Evolutionary conservation across 2,329 filamentous ascomycete genomes (phyloP), one percentile per base, ranked within the genome.

Genomic region (Arthrobotrys musiformis): DNA sequence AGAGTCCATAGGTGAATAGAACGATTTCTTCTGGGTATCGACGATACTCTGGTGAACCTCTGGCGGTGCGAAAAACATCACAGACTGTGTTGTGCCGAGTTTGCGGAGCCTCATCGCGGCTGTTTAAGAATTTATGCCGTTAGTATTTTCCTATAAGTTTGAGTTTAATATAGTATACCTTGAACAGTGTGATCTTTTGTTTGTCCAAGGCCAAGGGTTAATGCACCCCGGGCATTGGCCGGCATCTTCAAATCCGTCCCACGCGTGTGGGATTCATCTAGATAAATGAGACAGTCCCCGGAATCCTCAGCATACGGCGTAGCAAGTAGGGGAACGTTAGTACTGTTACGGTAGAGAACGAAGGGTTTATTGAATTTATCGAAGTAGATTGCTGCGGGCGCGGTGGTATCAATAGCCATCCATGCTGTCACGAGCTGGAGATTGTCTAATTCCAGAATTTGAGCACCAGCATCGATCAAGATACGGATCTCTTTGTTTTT

Each of bases 171-270:
- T 35, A 37, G 74, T 84, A 81, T 83, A 89, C 89, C 90, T 86
- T 93, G 91, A 0, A 90, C 88, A 0, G 93, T 81, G 13, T 86
- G 84, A 75, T 94, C 92, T 77, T 93, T 94, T 0, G 89, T 90
- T 0, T 93, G 79, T 2, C 85, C 84, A 0, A 89, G 85, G 0
- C 91, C 91, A 0, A 94, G 81, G 0, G 90, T 93, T 0, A 93
- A 89, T 0, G 89, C 89, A 0, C 91, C 92, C 0, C 88, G 84
- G 79, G 90, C 90, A 11, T 86, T 3, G 0, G 70, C 69, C 0
- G 90, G 91, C 0, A 93, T 82, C 35, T 86, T 87, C 0, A 93
- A 81, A 78, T 94, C 91, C 0, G 87, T 92, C 0, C 92, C 91
- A 75, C 91, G 83, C 0, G 91, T 92, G 77, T 93, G 91, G 0